phyloP scores from a whole-genome alignment of 1,139 yeast genomes.

The Pichia sp. region DNA sequence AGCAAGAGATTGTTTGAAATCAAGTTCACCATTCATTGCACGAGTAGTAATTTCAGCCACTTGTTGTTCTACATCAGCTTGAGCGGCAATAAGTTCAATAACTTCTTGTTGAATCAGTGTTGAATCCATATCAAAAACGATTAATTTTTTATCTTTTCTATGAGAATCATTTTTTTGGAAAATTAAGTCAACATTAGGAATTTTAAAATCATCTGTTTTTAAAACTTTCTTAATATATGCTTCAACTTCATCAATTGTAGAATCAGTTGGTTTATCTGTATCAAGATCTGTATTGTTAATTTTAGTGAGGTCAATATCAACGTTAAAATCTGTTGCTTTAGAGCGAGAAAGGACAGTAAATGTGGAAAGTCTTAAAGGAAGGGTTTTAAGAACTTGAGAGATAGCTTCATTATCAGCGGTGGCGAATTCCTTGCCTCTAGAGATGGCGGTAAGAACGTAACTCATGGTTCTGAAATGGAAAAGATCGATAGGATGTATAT shows the following conservation, averaged over 20 bases:
- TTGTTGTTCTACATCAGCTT: slow-evolving; percentile 69
- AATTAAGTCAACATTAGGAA: slow-evolving; percentile 37
- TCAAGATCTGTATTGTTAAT: no score
- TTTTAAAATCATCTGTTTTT: slow-evolving; percentile 17
- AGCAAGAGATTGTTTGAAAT: slow-evolving; percentile 74
- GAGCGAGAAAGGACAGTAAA: slow-evolving; percentile 26
- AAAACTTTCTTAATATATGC: slow-evolving; percentile 22
- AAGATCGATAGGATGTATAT: background rate
- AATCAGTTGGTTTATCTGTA: slow-evolving; percentile 8
- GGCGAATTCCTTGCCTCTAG: slow-evolving; percentile 19
- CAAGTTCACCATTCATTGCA: slow-evolving; percentile 97
- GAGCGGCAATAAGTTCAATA: slow-evolving; percentile 87
- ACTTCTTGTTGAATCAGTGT: slow-evolving; percentile 95
- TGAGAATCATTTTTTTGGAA: slow-evolving; percentile 35
- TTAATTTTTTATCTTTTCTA: slow-evolving; percentile 54
- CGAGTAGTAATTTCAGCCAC: slow-evolving; percentile 81
- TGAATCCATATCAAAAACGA: slow-evolving; percentile 97
- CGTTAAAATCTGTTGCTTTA: slow-evolving; percentile 32
- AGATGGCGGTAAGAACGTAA: slow-evolving; percentile 28
- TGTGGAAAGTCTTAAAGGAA: slow-evolving; percentile 27
- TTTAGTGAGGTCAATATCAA: slow-evolving; percentile 22
- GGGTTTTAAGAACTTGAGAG: slow-evolving; percentile 22
- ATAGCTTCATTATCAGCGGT: slow-evolving; percentile 19
- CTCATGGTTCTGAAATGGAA: slow-evolving; percentile 16
- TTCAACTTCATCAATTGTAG: slow-evolving; percentile 20